These are phyloP conservation scores for Fusarium sterilihyphosum DNA, from an alignment of 2,329 filamentous ascomycete genomes.

Conservation along the genomic window DNA sequence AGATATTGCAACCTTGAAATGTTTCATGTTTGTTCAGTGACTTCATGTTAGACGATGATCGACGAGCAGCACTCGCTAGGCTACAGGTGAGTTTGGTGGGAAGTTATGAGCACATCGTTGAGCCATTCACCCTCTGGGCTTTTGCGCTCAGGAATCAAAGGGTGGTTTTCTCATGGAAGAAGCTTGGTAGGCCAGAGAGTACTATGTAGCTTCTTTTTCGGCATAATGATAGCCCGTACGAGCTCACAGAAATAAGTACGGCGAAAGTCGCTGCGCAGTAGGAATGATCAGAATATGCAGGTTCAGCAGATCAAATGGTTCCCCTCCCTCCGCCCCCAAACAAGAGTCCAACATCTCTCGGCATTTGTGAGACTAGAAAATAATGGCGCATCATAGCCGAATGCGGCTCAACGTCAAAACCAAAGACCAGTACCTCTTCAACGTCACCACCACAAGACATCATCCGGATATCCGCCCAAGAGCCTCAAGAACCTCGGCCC, in stretches of 20 bases:
- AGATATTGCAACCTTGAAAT: neutral
- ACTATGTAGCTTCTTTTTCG: neutral
- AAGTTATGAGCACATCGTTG: neutral
- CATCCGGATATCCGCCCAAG: neutral
- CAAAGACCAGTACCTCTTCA: neutral
- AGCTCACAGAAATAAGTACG: neutral
- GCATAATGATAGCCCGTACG: neutral
- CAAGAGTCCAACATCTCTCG: neutral
- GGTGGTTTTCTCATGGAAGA: no score
- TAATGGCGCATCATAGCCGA: neutral
- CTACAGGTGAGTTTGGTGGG: neutral
- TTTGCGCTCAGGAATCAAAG: no score
- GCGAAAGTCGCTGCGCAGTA: neutral
- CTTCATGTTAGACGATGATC: neutral
- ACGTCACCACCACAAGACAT: slow-evolving; percentile 2
- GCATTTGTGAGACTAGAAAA: neutral
- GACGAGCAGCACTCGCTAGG: neutral
- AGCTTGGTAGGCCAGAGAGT: no score
- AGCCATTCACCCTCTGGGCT: neutral
- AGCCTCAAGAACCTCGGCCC: neutral
- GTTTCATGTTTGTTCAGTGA: slow-evolving; percentile 9
- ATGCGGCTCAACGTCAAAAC: slow-evolving; percentile 7
- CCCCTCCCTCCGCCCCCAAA: neutral
- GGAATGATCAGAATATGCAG: neutral
- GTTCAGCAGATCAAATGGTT: neutral